These are phyloP conservation scores for Spathaspora sp. DNA, from an alignment of 1,139 yeast genomes.

Conservation along the genomic window DNA sequence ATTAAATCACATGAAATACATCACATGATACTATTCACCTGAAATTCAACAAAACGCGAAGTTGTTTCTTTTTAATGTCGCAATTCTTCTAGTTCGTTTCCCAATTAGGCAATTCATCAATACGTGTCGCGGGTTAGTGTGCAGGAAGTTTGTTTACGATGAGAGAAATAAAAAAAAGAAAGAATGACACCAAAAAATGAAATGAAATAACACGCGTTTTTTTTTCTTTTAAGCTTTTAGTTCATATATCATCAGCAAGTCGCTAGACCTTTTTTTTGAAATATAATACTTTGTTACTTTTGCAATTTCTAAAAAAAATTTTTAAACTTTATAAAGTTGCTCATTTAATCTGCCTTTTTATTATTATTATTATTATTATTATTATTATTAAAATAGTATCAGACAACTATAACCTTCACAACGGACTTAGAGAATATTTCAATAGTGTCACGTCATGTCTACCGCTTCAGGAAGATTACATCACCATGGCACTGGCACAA, in stretches of 20 bases:
- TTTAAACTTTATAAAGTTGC: no score
- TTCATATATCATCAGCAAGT: no score
- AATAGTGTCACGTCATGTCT: constrained; percentile 4
- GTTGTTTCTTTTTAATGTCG: background rate
- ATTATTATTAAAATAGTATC: no score
- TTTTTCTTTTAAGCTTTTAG: background rate
- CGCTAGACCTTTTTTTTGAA: no score
- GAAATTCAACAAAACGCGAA: background rate
- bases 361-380: background rate
- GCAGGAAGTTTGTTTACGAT: background rate
- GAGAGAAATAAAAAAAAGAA: background rate
- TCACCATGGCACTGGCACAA: background rate
- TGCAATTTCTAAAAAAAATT: no score
- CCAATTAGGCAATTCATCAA: background rate
- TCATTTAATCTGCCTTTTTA: no score
- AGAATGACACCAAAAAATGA: background rate
- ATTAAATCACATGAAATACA: background rate
- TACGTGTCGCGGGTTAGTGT: background rate
- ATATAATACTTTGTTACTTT: no score
- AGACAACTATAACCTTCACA: no score
- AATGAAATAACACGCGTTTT: background rate
- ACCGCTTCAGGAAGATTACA: background rate
- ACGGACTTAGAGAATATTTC: no score
- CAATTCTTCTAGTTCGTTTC: background rate
- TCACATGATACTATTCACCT: background rate